These are phyloP conservation scores for Scheffersomyces parashehatae DNA, from an alignment of 1,139 yeast species.

Conservation along the genomic window DNA sequence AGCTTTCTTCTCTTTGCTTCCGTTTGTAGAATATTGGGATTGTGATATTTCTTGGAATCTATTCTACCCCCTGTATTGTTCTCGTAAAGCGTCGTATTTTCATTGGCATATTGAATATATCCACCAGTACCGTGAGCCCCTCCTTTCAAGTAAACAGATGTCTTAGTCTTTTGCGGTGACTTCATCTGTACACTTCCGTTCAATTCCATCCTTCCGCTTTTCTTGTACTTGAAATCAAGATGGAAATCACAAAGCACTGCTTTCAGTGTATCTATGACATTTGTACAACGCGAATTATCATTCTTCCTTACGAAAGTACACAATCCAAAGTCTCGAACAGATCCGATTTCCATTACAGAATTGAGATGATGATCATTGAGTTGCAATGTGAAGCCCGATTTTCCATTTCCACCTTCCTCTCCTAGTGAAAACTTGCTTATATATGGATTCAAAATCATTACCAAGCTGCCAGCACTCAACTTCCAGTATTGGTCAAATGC, in stretches of 20 bases:
- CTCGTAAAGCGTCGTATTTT: conserved; percentile 24
- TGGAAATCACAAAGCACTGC: conserved; percentile 72
- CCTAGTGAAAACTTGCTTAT: conserved; percentile 26
- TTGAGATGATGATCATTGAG: conserved; percentile 49
- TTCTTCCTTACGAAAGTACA: conserved; percentile 53
- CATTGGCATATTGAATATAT: conserved; percentile 16
- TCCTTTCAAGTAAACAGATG: conserved; percentile 20
- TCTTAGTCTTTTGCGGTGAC: conserved; percentile 31
- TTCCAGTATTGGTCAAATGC: conserved; percentile 76
- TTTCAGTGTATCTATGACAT: conserved; percentile 56
- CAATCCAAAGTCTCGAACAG: conserved; percentile 65
- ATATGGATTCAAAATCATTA: conserved; percentile 75
- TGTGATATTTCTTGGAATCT: conserved; percentile 42
- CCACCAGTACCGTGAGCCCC: conserved; percentile 11
- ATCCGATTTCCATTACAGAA: conserved; percentile 70
- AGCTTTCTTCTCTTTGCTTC: conserved; percentile 35
- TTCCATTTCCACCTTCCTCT: conserved; percentile 2
- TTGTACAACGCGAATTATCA: conserved; percentile 54
- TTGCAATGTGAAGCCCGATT: conserved; percentile 58
- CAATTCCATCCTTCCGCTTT: conserved; percentile 68
- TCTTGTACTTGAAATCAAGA: conserved; percentile 52
- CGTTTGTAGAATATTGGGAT: conserved; percentile 46
- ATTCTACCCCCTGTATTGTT: conserved; percentile 29
- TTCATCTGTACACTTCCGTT: conserved; percentile 57
- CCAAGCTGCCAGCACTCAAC: conserved; percentile 68